Base-by-base conservation (phyloP, 768 basidiomycete genomes). In the Termitomyces heimii region DNA sequence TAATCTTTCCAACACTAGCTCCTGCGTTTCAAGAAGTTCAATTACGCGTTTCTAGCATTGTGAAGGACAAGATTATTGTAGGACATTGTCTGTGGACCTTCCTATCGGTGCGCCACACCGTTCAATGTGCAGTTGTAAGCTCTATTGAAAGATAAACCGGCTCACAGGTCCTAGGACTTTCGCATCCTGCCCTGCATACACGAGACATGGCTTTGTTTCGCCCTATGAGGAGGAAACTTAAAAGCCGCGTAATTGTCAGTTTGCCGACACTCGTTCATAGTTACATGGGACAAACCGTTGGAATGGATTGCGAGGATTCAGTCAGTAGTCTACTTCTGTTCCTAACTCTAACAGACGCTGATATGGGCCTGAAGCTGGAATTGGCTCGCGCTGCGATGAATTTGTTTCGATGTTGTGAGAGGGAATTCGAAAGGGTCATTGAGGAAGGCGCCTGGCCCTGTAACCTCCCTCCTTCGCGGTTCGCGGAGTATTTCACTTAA, bases 71-170 rank as follows among this genome's bases (percentile, higher is more conserved):
- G 61, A 75, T 83, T 18, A 65, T 84, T 28, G 73, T 84, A n/a
- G 82, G 83, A n/a, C 77, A 84, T 62, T 68, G 72, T 32, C 65
- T 83, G 20, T 83, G 82, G 82, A 70, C 73, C 42, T 77, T 80
- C 60, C 67, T 83, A 57, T 82, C 81, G 48, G 82, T 80, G 62
- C 49, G 75, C 68, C 49, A 60, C 48, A 45, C 56, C 48, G 40
- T 29, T 37, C 12, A 24, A 45, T 22, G 18, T 28, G 10, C 12
- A 29, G 14, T 29, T 40, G 28, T 9, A 13, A 22, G 18, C 26
- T 16, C 14, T 22, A 47, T 34, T 18, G n/a, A n/a, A n/a, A n/a
- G n/a, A 20, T 40, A 20, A 57, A 13, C 14, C 37, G 34, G 51
- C 44, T 39, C 29, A 4, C 62, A 84, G 82, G 75, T 82, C 14